Percentiles rank a stretch among this genome's conserved stretches.
phyloP scores from a whole-genome alignment of 257 asterid species.

The Solanum ahanhuiri region DNA sequence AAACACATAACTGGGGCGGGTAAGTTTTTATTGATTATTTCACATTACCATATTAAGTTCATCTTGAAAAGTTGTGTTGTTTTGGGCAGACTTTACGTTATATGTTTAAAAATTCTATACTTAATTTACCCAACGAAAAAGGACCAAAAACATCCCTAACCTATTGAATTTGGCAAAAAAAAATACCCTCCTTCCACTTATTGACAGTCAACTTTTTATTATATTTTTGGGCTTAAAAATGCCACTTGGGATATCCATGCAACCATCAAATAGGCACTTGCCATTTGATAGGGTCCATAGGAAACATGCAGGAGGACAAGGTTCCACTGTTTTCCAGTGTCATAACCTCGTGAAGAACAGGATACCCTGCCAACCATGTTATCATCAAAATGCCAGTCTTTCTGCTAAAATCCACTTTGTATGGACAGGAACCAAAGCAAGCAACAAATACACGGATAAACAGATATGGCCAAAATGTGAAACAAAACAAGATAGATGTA shows the following conservation, averaged over 20 bases:
- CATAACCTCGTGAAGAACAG: not conserved
- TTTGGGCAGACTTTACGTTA: not conserved
- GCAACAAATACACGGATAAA: not conserved
- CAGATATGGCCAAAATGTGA: not conserved
- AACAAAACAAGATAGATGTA: not conserved
- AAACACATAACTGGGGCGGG: not conserved
- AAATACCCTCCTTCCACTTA: not conserved
- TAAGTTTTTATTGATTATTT: not conserved
- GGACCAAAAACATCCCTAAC: not conserved
- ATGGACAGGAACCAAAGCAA: not conserved
- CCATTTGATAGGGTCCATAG: not conserved
- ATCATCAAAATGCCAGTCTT: not conserved
- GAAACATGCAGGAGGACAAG: not conserved
- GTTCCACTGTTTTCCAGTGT: not conserved
- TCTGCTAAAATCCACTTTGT: not conserved
- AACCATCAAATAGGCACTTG: not conserved
- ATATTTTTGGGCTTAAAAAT: not conserved
- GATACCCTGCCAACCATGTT: not conserved
- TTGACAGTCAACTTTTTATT: not conserved
- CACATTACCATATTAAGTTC: not conserved
- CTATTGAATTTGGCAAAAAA: not conserved
- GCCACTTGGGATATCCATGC: not conserved
- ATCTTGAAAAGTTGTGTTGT: not conserved
- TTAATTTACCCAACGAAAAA: not conserved
- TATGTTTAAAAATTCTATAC: not conserved